A percentile compares a stretch with the other conserved stretches of the same genome.
These are phyloP conservation scores for Suillus fuscotomentosus DNA, from an alignment of 768 basidiomycete species.

Conservation along the genomic window DNA sequence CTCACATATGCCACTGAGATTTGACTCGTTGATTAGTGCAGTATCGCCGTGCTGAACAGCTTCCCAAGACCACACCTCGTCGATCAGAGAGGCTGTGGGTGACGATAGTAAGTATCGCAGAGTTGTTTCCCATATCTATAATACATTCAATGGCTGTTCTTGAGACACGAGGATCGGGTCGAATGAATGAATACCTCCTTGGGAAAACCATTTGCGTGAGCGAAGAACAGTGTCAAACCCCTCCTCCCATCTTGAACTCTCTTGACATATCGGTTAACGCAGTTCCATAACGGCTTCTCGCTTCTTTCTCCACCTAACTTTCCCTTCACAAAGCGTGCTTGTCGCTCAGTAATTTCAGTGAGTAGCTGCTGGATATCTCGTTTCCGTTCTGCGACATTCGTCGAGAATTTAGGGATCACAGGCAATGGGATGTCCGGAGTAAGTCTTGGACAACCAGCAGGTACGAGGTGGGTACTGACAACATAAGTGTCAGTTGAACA, in stretches of 20 bases:
- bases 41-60: conserved; percentile 84
- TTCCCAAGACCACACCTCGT: conserved; percentile 84
- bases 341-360: conserved; percentile 19
- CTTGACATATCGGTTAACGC: conserved; percentile 67
- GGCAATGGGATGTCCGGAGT: conserved; percentile 24
- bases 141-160: not conserved
- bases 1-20: conserved; percentile 60
- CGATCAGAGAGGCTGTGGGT: conserved; percentile 41
- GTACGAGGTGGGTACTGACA: conserved; percentile 30
- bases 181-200: conserved; percentile 60
- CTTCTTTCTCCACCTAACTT: conserved; percentile 16
- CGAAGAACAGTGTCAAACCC: conserved; percentile 70
- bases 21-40: conserved; percentile 62
- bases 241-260: conserved; percentile 8
- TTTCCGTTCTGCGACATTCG: conserved; percentile 11
- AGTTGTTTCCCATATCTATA: conserved; percentile 78
- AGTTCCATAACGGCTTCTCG: conserved; percentile 58
- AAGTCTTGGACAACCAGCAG: conserved; percentile 26
- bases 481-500: conserved; percentile 21
- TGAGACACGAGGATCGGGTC: not conserved
- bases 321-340: conserved; percentile 14
- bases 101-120: conserved; percentile 51
- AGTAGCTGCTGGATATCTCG: conserved; percentile 10
- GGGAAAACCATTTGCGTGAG: conserved; percentile 85
- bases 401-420: conserved; percentile 14